Percentiles rank a stretch among this genome's conserved stretches.
Evolutionary conservation across 148 eudicot species (phyloP).

Genomic region (Rhododendron griersonianum): DNA sequence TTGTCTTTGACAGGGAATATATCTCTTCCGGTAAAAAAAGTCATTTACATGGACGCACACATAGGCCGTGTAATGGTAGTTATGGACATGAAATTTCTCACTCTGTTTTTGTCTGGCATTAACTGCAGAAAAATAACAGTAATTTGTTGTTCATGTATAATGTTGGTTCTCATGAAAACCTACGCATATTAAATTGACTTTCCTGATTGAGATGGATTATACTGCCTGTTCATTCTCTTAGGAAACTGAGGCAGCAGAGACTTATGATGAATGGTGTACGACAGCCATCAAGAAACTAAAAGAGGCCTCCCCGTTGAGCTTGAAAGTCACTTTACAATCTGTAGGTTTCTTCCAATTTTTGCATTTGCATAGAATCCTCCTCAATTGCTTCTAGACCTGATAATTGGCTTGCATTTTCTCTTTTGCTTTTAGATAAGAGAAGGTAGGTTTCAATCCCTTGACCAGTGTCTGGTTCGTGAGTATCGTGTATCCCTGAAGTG

Average conservation of each 20-base stretch:
- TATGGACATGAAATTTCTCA: neutral
- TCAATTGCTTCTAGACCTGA: slow-evolving; percentile 7
- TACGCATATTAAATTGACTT: neutral
- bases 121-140: neutral
- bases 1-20: neutral
- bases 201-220: neutral
- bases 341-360: slow-evolving; percentile 42
- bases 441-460: slow-evolving; percentile 87
- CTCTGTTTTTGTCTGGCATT: neutral
- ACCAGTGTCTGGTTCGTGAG: slow-evolving; percentile 78
- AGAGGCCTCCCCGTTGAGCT: slow-evolving; percentile 91
- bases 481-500: slow-evolving; percentile 65
- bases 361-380: neutral
- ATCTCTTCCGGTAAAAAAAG: neutral
- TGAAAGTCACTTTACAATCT: slow-evolving; percentile 83
- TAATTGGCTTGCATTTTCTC: slow-evolving; percentile 6
- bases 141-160: neutral
- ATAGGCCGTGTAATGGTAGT: neutral
- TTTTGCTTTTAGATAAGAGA: slow-evolving; percentile 62
- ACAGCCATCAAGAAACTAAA: slow-evolving; percentile 60
- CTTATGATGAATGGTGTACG: slow-evolving; percentile 48
- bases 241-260: slow-evolving; percentile 64
- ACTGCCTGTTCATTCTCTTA: slow-evolving; percentile 21
- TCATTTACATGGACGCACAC: neutral
- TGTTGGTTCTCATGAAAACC: neutral